Base-by-base conservation (phyloP, 768 basidiomycete species). In the Candolleomyces eurysporus region DNA sequence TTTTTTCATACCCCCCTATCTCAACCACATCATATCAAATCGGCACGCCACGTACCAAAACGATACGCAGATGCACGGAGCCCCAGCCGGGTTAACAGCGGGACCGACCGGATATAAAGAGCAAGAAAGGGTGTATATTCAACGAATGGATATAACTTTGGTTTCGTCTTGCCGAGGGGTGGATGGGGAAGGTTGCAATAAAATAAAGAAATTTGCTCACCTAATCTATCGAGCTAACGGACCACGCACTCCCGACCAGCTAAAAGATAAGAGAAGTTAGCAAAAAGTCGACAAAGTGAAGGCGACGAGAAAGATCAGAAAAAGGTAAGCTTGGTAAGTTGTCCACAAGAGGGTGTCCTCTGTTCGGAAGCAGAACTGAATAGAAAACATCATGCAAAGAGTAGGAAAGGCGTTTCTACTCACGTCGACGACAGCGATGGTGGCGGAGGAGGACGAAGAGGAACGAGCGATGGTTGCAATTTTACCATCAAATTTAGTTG, bases 281-380 rank as follows among this genome's bases (percentile, higher is more conserved):
- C 19, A 26, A 56, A 43, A 6, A n/a, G 5, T 48, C 40, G 6
- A 19, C 10, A 43, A 26, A 32, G 36, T 19, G 26, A 36, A 9
- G 48, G 11, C 4, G 9, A 42, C 8, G 8, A n/a, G 22, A 32
- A n/a, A 43, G 61, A 52, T 61, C 61, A 61, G 61, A 57, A 48
- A 31, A 57, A 17, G 19, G 22, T 56, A 22, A 42, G 42, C 57
- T 61, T 61, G 61, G 61, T 61, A 61, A 49, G 54, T 48, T 61
- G 19, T 61, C 61, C 61, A 61, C 61, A 57, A 61, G 55, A 61
- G 56, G 57, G 61, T 42, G 30, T 54, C 61, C 49, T 61, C 45
- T 26, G 30, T 61, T 61, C 61, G 61, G 61, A 61, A 61, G 61
- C 61, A 61, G 61, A 61, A 61, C 61, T 61, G 61, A 57, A 17